These are phyloP conservation scores for Gossypium herbaceum DNA, from an alignment of 345 rosid genomes.

Conservation along the genomic window DNA sequence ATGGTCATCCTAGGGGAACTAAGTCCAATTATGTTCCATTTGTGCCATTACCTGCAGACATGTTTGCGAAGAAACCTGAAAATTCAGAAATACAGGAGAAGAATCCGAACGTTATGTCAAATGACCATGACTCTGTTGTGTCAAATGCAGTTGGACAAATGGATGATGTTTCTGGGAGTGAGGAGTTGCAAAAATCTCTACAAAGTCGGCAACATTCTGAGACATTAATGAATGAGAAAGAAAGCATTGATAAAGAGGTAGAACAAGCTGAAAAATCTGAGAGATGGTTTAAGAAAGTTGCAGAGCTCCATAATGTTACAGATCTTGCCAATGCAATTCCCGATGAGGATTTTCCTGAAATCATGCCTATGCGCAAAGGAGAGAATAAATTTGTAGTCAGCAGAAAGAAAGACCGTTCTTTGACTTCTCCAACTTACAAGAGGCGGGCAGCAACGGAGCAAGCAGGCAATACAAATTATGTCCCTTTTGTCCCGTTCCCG, in stretches of 20 bases:
- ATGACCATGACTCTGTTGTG: constrained; percentile 17
- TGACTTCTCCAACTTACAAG: constrained; percentile 70
- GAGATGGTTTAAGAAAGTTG: constrained; percentile 67
- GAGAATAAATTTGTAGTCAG: constrained; percentile 74
- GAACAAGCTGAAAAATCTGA: constrained; percentile 51
- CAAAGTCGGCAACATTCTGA: constrained; percentile 17
- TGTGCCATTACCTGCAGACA: constrained; percentile 74
- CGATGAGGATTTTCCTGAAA: constrained; percentile 59
- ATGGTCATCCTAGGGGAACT: constrained; percentile 31
- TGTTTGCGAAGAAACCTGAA: constrained; percentile 61
- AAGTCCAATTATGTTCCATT: constrained; percentile 53
- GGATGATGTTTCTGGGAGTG: constrained; percentile 17
- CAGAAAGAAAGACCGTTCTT: constrained; percentile 74
- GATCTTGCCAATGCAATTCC: constrained; percentile 40
- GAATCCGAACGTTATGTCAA: constrained; percentile 20
- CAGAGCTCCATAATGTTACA: constrained; percentile 52
- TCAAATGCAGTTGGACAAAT: constrained; percentile 20
- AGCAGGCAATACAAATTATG: constrained; percentile 50
- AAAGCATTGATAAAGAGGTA: constrained; percentile 27
- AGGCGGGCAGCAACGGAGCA: constrained; percentile 51
- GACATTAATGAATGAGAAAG: constrained; percentile 19
- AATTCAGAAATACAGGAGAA: constrained; percentile 26
- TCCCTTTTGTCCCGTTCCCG: constrained; percentile 86
- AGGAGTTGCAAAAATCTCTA: constrained; percentile 13
- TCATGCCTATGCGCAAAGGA: constrained; percentile 78